Evolutionary conservation across 2,329 filamentous ascomycete genomes (phyloP).

Genomic region (Rhynchosporium secalis): DNA sequence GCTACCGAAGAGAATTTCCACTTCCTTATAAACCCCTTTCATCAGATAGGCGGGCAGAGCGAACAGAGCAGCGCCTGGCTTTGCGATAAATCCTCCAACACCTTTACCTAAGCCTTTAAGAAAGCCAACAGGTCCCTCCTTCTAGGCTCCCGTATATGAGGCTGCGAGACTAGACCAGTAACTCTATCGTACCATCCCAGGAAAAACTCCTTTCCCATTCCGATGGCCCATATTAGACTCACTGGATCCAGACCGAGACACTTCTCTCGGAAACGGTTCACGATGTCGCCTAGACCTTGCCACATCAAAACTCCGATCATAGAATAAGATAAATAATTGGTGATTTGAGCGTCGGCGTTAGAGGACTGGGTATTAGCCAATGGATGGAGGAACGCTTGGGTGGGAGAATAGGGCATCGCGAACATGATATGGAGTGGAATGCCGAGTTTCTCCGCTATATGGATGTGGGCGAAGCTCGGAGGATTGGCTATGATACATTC

Average conservation of each 20-base stretch:
- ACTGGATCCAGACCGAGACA: constrained; percentile 74
- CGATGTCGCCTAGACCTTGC: constrained; percentile 81
- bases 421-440: constrained; percentile 86
- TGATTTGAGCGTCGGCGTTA: constrained; percentile 61
- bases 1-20: background rate
- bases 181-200: constrained; percentile 65
- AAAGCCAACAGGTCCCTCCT: constrained; percentile 65
- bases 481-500: constrained; percentile 80
- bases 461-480: constrained; percentile 73
- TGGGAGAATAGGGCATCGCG: constrained; percentile 76
- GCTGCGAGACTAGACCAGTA: constrained; percentile 61
- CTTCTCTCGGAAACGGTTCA: constrained; percentile 81
- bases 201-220: constrained; percentile 63
- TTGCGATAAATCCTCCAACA: constrained; percentile 76
- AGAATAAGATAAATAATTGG: constrained; percentile 68
- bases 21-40: background rate
- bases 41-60: background rate
- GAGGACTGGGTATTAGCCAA: constrained; percentile 66
- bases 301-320: constrained; percentile 72
- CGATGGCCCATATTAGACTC: constrained; percentile 79
- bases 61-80: constrained; percentile 61
- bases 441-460: constrained; percentile 72
- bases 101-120: constrained; percentile 82
- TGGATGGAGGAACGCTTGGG: constrained; percentile 68
- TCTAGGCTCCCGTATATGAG: constrained; percentile 57